These are phyloP conservation scores for Globisporangium cystogenes DNA, from an alignment of 352 stramenopile species.

Conservation along the genomic window DNA sequence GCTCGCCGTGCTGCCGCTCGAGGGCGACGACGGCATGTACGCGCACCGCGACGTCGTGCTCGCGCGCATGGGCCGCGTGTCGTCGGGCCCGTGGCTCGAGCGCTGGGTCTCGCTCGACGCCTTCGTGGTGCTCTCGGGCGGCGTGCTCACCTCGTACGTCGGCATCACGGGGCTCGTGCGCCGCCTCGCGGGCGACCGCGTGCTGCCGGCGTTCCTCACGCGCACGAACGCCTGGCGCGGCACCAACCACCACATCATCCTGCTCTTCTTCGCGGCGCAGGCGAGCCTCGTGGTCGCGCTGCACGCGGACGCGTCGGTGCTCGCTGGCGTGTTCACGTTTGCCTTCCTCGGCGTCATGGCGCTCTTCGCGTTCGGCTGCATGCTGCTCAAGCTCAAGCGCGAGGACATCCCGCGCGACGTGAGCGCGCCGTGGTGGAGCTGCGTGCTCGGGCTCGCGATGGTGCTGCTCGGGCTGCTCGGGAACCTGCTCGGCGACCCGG, in stretches of 20 bases:
- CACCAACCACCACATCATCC: slow-evolving; percentile 77
- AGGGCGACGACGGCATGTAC: slow-evolving; percentile 28
- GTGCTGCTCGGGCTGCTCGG: slow-evolving; percentile 14
- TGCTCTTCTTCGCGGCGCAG: slow-evolving; percentile 56
- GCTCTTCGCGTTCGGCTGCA: slow-evolving; percentile 76
- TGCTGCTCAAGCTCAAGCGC: slow-evolving; percentile 84
- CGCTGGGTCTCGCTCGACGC: slow-evolving; percentile 68
- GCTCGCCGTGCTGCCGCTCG: slow-evolving; percentile 72
- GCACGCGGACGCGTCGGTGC: slow-evolving; percentile 57
- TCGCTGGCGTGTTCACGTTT: slow-evolving; percentile 83
- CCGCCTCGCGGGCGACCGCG: slow-evolving; percentile 64
- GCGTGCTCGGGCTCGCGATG: slow-evolving; percentile 15
- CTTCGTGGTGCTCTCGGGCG: slow-evolving; percentile 84
- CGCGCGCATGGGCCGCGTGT: slow-evolving; percentile 46
- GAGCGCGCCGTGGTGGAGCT: slow-evolving; percentile 30
- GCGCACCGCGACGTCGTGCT: slow-evolving; percentile 55
- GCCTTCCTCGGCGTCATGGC: slow-evolving; percentile 79
- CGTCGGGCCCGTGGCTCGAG: slow-evolving; percentile 34
- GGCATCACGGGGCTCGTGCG: slow-evolving; percentile 70
- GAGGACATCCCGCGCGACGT: slow-evolving; percentile 56
- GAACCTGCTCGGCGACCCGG: slow-evolving; percentile 36
- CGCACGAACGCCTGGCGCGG: slow-evolving; percentile 50
- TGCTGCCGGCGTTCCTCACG: slow-evolving; percentile 46
- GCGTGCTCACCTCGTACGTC: slow-evolving; percentile 80
- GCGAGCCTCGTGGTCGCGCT: slow-evolving; percentile 68